These are phyloP conservation scores for Ganoderma multipileum DNA, from an alignment of 1,284 basidiomycete genomes.

Conservation along the genomic window DNA sequence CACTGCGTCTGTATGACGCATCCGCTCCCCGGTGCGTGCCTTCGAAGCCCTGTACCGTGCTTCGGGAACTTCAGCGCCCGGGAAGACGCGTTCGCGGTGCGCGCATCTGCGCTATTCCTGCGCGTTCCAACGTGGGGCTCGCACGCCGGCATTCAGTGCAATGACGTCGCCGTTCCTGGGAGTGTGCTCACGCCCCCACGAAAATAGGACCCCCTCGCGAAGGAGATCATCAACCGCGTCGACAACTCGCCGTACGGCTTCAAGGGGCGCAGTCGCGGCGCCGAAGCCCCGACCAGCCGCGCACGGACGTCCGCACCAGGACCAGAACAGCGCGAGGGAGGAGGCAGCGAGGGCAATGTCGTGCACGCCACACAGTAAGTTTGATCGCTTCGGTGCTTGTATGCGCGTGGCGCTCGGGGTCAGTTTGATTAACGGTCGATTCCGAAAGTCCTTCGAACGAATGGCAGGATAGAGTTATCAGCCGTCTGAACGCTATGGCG, in stretches of 20 bases:
- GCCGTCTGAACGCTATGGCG: conserved; percentile 38
- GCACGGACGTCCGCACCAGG: conserved; percentile 34
- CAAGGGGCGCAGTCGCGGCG: conserved; percentile 59
- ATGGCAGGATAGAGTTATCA: conserved; percentile 75
- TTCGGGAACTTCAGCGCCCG: background rate
- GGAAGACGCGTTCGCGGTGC: background rate
- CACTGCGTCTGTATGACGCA: conserved; percentile 6
- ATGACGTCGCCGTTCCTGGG: conserved; percentile 13
- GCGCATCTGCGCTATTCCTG: background rate
- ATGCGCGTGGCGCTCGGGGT: background rate
- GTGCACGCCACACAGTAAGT: conserved; percentile 67
- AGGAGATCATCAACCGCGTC: conserved; percentile 77
- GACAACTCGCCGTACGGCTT: conserved; percentile 79
- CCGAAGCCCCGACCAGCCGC: conserved; percentile 35
- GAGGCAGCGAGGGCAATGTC: conserved; percentile 41
- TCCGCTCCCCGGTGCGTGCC: background rate
- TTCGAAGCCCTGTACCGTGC: background rate
- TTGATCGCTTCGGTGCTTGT: conserved; percentile 2
- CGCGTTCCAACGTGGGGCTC: background rate
- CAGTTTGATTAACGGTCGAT: background rate
- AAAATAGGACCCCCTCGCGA: conserved; percentile 69
- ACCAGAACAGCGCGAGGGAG: conserved; percentile 38
- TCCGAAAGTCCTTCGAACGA: conserved; percentile 65
- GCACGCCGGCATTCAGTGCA: conserved; percentile 1
- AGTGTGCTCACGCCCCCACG: conserved; percentile 5